These are phyloP conservation scores for Castanea mollissima DNA, from an alignment of 306 rosid species.

Conservation along the genomic window DNA sequence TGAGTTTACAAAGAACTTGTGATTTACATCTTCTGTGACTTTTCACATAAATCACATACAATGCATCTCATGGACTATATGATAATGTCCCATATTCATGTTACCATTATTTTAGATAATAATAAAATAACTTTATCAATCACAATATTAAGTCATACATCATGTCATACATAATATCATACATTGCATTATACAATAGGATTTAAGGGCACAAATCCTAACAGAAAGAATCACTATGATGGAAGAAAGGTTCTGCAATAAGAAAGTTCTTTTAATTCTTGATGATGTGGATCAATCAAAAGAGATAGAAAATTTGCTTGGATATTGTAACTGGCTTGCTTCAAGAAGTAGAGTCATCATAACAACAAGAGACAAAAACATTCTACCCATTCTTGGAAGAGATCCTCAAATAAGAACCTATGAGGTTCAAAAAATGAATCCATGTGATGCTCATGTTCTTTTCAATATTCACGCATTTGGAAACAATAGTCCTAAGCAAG, in stretches of 20 bases:
- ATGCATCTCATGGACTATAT: too few relatives aligned
- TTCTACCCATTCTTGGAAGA: background rate
- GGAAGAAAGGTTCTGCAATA: background rate
- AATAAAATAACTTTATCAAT: too few relatives aligned
- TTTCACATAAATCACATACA: too few relatives aligned
- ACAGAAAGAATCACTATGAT: background rate
- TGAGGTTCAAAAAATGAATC: background rate
- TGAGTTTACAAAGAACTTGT: too few relatives aligned
- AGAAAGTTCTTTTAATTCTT: slow-evolving; percentile 21
- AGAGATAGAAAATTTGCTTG: slow-evolving; percentile 1
- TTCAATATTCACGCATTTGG: too few relatives aligned
- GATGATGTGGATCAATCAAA: slow-evolving; percentile 13
- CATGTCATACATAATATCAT: too few relatives aligned
- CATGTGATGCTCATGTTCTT: background rate
- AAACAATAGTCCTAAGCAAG: background rate
- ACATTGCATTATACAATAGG: too few relatives aligned
- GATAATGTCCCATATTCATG: too few relatives aligned
- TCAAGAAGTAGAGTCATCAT: slow-evolving; percentile 17
- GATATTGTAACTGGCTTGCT: slow-evolving; percentile 6
- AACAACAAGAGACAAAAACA: slow-evolving; percentile 4
- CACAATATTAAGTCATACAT: too few relatives aligned
- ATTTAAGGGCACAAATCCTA: too few relatives aligned
- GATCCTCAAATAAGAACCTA: background rate
- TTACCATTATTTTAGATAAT: too few relatives aligned
- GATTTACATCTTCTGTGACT: too few relatives aligned